These are phyloP conservation scores for Aspergillus sparsus DNA, from an alignment of 495 filamentous ascomycete genomes.

Conservation along the genomic window DNA sequence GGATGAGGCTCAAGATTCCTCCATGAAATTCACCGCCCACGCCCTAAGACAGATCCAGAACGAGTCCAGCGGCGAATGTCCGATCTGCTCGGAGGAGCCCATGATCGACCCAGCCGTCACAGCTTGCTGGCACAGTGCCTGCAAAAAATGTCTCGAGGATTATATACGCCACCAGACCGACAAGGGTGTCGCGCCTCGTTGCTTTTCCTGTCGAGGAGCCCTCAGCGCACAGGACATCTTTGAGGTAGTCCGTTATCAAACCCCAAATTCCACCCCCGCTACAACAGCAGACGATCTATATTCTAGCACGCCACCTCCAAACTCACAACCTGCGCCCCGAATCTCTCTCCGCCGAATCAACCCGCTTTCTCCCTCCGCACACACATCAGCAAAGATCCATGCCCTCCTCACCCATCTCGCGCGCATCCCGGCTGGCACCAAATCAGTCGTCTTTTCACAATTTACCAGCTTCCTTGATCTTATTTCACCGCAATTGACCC, in stretches of 20 bases:
- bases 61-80: conserved; percentile 85
- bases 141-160: conserved; percentile 83
- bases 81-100: conserved; percentile 90
- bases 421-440: conserved; percentile 67
- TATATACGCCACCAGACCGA: conserved; percentile 85
- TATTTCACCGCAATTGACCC: conserved; percentile 73
- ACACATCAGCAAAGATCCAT: conserved; percentile 79
- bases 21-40: conserved; percentile 73
- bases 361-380: conserved; percentile 59
- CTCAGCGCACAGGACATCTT: conserved; percentile 86
- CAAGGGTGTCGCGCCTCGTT: conserved; percentile 71
- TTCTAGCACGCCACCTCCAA: conserved; percentile 33
- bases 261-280: conserved; percentile 28
- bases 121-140: conserved; percentile 95
- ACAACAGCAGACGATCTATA: conserved; percentile 33
- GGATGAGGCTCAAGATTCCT: conserved; percentile 32
- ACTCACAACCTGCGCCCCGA: conserved; percentile 49
- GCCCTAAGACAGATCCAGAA: conserved; percentile 88
- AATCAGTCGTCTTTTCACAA: conserved; percentile 92
- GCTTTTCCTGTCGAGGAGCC: conserved; percentile 84
- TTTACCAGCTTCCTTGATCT: conserved; percentile 96
- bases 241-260: conserved; percentile 70
- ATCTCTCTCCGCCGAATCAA: conserved; percentile 83
- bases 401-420: conserved; percentile 74
- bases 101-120: conserved; percentile 94